Base-by-base conservation (phyloP, 164 flowering plant genomes). In the Chimonanthus praecox region DNA sequence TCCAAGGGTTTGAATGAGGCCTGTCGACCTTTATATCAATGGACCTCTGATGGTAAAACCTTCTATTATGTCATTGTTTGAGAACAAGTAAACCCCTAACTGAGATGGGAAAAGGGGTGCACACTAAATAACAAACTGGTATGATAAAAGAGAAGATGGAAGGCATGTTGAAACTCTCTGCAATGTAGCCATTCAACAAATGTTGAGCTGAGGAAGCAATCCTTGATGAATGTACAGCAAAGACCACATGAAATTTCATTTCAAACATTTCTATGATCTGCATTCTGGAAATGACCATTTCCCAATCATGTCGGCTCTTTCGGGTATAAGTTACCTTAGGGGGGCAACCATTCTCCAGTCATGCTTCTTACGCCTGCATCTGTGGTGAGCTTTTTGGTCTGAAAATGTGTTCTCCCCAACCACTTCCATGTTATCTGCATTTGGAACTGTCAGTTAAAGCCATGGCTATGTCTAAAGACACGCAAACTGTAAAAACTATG, bases 321-420 rank as follows among this genome's bases (percentile, higher is more conserved):
- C 60, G 10, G 60, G n/a, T 54, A 54, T 54, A 45, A 66, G 11
- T 45, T 65, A 80, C 68, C 83, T 75, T 80, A 80, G 54, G 72
- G 62, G 15, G 81, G 58, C 87, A 70, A 85, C 81, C 88, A 88
- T 86, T 81, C 83, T 87, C 72, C 80, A 84, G 45, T 91, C 95
- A 58, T 94, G 89, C 81, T 91, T 94, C 87, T 88, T 94, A 16
- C 98, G 89, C 33, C 98, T 86, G 78, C 97, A 82, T 77, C 98
- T 85, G 75, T 94, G 86, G 78, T 92, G 97, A 15, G 87, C 15
- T 78, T 89, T 94, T 78, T 83, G 92, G 71, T 91, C 97, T 3
- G 88, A 79, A 63, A 94, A 87, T 48, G 86, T 76, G 81, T 83
- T 87, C 79, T 87, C 94, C 3, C 92, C 94, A 47, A 89, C 92